Conservation (phyloP, 1,284 basidiomycete species). For the Volvariella surrecta region DNA sequence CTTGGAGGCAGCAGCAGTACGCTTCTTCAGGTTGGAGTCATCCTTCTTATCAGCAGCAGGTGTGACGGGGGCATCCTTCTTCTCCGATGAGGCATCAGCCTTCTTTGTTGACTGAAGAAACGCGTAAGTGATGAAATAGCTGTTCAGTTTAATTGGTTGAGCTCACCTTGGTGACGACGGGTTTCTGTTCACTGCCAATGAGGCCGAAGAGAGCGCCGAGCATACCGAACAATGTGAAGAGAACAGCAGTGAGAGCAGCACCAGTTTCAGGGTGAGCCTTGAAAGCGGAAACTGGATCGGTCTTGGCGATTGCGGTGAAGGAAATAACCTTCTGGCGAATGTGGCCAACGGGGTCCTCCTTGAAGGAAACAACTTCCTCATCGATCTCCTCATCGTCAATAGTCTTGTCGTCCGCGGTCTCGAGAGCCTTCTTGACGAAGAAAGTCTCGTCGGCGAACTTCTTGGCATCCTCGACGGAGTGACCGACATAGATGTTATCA, state of each 20-base stretch:
- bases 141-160: conserved; percentile 4
- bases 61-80: conserved; percentile 62
- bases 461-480: conserved; percentile 79
- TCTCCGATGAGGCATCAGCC: conserved; percentile 57
- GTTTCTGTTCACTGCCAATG: conserved; percentile 63
- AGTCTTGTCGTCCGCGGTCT: conserved; percentile 45
- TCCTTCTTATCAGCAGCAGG: conserved; percentile 63
- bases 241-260: conserved; percentile 60
- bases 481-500: conserved; percentile 90
- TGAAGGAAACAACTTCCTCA: conserved; percentile 50
- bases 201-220: conserved; percentile 73
- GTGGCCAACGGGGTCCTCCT: conserved; percentile 70
- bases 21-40: conserved; percentile 51
- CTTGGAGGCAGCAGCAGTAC: conserved; percentile 11
- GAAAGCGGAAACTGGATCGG: conserved; percentile 70
- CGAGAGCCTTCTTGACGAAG: conserved; percentile 71
- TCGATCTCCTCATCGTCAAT: conserved; percentile 36
- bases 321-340: conserved; percentile 66
- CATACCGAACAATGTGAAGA: conserved; percentile 79
- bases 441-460: conserved; percentile 78
- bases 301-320: conserved; percentile 68
- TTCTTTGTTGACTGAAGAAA: conserved; percentile 59
- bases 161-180: conserved; percentile 57
- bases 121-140: conserved; percentile 4
- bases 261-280: conserved; percentile 81